Percentiles rank a stretch among this genome's conserved stretches.
phyloP scores from a whole-genome alignment of 148 eudicot species.

The Silene latifolia region DNA sequence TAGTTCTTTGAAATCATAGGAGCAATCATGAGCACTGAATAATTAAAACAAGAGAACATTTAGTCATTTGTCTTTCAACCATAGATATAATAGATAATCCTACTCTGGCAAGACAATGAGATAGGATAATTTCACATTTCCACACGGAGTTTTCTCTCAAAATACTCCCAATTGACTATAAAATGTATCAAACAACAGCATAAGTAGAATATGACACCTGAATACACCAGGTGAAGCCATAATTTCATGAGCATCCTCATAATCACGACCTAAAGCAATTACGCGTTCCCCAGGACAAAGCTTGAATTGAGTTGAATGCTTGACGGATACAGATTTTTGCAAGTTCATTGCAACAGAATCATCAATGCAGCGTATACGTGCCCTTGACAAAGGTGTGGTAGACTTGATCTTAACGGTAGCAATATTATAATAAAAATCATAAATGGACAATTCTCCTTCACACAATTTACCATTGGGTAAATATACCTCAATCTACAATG shows the following conservation, averaged over 20 bases:
- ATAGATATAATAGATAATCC: not conserved
- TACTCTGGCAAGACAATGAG: not conserved
- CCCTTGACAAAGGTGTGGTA: conserved; percentile 4
- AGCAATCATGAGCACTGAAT: not conserved
- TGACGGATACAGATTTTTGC: not conserved
- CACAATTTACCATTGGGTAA: conserved; percentile 3
- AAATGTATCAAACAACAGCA: not conserved
- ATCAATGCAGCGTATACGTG: conserved; percentile 11
- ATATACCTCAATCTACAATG: conserved; percentile 19
- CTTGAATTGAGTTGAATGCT: conserved; percentile 10
- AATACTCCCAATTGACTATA: no score
- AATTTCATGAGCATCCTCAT: not conserved
- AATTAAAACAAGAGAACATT: not conserved
- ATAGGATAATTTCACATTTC: not conserved
- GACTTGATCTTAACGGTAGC: conserved; percentile 10
- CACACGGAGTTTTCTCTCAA: no score
- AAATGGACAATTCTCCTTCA: conserved; percentile 16
- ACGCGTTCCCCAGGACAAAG: conserved; percentile 7
- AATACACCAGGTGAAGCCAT: conserved; percentile 24
- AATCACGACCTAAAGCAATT: conserved; percentile 11
- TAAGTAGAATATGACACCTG: conserved; percentile 6
- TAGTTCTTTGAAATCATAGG: no score
- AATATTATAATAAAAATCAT: conserved; percentile 19
- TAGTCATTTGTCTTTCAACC: not conserved
- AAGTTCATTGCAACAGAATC: not conserved